Base-by-base conservation (phyloP, 2,329 filamentous ascomycete species). In the Raffaelea arxii region DNA sequence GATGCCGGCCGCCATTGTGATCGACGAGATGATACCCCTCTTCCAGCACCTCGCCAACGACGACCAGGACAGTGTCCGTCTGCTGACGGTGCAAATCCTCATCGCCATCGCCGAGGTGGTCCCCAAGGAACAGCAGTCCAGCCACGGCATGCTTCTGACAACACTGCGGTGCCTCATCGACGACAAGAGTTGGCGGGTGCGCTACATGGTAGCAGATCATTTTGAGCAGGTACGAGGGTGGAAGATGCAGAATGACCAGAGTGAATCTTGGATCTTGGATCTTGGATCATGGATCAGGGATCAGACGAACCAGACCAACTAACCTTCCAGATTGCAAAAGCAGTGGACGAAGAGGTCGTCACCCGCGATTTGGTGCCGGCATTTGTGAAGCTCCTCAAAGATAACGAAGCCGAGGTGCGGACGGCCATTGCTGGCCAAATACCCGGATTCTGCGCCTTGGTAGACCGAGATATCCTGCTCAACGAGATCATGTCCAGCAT, bases 121-220 rank as follows among this genome's bases (percentile, higher is more conserved):
- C 25, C 92, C 92, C 51, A 97, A 97, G 69, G 92, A 97, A 66
- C 90, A 98, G 65, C 92, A 98, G 67, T 84, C 88, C 40, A 96
- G 90, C 67, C 91, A 97, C 61, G 92, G 91, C 45, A 88, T 97
- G 47, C 71, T 98, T 48, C 74, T 98, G 59, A 91, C 87, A 43
- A 89, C 91, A 40, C 71, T 98, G 60, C 84, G 92, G 58, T 94
- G 80, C 68, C 69, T 98, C 61, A 97, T 98, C 68, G 92, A 96
- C 60, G 92, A 98, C 66, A 98, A 97, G 79, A 97, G 92, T 71
- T 98, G 92, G 92, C 82, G 92, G 61, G 92, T 98, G 50, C 81
- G 92, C 63, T 98, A 97, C 68, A 98, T 98, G 92, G 92, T 98
- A 58, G 92, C 92, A 42, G 92, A 98, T 66, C 81, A 89, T 63